Conservation (phyloP, 345 rosid genomes). For the Gossypium anomalum region DNA sequence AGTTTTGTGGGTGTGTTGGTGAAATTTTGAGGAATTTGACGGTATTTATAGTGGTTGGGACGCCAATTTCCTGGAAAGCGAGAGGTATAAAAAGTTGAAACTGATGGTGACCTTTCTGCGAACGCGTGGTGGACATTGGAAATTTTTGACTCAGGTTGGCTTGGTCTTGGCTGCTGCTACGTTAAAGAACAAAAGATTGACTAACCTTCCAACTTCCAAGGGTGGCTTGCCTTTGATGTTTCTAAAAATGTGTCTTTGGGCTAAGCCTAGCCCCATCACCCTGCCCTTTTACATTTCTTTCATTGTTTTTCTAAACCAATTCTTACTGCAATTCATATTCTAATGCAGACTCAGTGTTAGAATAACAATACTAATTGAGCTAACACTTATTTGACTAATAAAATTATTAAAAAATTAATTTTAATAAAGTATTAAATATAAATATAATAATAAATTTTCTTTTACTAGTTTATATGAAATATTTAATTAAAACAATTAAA, state of each 20-base stretch:
- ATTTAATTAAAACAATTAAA: no score
- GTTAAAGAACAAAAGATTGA: neutral
- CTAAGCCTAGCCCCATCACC: no score
- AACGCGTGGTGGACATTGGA: neutral
- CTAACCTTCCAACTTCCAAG: neutral
- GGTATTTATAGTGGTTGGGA: neutral
- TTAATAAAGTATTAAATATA: no score
- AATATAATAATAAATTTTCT: no score
- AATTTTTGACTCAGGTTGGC: constrained; percentile 2
- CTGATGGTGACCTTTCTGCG: neutral
- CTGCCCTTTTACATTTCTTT: no score
- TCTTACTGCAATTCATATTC: no score
- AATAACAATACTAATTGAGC: no score
- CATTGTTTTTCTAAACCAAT: no score
- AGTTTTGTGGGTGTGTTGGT: neutral
- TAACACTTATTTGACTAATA: no score
- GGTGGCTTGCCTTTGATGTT: neutral
- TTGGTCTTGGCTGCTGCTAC: neutral
- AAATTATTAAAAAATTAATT: no score
- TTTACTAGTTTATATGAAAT: no score
- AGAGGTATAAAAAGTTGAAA: neutral
- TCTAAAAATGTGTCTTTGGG: neutral
- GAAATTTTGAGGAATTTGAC: neutral
- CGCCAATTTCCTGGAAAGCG: neutral
- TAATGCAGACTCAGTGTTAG: no score